phyloP scores from a whole-genome alignment of 306 rosid genomes.

The Amphicarpaea edgeworthii region DNA sequence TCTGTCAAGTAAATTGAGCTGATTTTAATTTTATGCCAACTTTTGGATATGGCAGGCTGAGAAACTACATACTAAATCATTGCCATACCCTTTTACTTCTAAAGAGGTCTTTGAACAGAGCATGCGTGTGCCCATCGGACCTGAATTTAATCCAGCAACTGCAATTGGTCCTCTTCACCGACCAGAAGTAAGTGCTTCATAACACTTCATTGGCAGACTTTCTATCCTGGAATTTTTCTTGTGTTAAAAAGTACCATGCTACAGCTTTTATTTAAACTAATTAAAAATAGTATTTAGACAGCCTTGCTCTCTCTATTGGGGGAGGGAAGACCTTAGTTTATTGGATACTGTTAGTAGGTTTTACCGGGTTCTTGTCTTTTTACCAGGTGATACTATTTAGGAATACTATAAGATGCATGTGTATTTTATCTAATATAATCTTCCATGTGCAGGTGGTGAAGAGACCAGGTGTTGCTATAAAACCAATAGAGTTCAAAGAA shows the following conservation, averaged over 20 bases:
- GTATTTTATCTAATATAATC: slow-evolving; percentile 19
- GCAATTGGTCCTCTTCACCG: slow-evolving; percentile 75
- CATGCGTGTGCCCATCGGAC: slow-evolving; percentile 89
- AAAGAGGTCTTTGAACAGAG: slow-evolving; percentile 82
- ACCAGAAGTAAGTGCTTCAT: slow-evolving; percentile 75
- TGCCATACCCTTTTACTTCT: slow-evolving; percentile 87
- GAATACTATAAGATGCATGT: background rate
- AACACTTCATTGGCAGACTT: slow-evolving; percentile 35
- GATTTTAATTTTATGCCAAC: slow-evolving; percentile 28
- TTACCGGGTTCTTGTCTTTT: background rate
- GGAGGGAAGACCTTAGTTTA: slow-evolving; percentile 8
- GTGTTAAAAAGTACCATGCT: background rate
- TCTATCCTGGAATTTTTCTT: slow-evolving; percentile 11
- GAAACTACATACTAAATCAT: slow-evolving; percentile 72
- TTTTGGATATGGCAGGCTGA: slow-evolving; percentile 75
- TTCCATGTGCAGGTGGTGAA: slow-evolving; percentile 74
- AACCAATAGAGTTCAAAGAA: slow-evolving; percentile 74
- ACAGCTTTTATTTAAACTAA: slow-evolving; percentile 1
- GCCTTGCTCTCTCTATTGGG: background rate
- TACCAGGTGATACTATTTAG: background rate
- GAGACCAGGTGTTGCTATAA: slow-evolving; percentile 80
- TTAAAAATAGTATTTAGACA: background rate
- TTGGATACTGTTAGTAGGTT: background rate
- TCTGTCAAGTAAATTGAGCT: slow-evolving; percentile 10
- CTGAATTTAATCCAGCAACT: slow-evolving; percentile 91